A percentile compares a stretch with the other conserved stretches of the same genome.
Evolutionary conservation across 78 protist species (phyloP).

Genomic region (Dictyostelium brefeldianum): DNA sequence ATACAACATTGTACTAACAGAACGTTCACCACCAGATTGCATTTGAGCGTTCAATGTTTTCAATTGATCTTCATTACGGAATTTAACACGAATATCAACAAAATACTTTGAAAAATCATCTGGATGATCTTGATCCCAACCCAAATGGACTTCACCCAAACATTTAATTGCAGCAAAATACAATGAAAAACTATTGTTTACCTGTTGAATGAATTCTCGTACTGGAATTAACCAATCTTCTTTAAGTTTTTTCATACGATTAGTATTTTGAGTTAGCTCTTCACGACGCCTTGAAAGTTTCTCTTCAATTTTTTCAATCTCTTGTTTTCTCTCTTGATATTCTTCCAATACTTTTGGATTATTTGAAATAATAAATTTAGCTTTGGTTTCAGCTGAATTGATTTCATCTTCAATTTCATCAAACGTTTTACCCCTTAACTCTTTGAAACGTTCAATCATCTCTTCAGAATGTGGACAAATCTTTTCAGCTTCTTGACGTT

Average conservation of each 20-base stretch:
- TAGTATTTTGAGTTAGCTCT: neutral
- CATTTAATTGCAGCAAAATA: conserved; percentile 79
- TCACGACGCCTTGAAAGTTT: neutral
- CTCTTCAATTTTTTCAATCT: neutral
- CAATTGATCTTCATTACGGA: conserved; percentile 79
- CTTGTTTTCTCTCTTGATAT: conserved; percentile 78
- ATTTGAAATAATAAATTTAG: conserved; percentile 26
- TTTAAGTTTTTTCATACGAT: conserved; percentile 19
- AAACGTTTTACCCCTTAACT: neutral
- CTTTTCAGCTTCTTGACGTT: neutral
- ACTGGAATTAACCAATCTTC: conserved; percentile 67
- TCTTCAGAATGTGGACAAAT: neutral
- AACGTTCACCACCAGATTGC: conserved; percentile 95
- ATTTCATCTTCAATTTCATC: conserved; percentile 69
- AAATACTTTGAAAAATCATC: conserved; percentile 77
- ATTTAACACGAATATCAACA: conserved; percentile 88
- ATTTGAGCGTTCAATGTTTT: conserved; percentile 57
- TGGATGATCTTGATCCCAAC: conserved; percentile 49
- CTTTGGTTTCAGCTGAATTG: neutral
- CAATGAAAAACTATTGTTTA: conserved; percentile 57
- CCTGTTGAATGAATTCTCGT: neutral
- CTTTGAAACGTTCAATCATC: neutral
- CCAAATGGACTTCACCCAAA: conserved; percentile 84
- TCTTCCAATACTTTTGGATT: conserved; percentile 78
- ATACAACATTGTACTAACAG: conserved; percentile 94